Conservation (phyloP, 257 asterid genomes). For the Plantago major region DNA sequence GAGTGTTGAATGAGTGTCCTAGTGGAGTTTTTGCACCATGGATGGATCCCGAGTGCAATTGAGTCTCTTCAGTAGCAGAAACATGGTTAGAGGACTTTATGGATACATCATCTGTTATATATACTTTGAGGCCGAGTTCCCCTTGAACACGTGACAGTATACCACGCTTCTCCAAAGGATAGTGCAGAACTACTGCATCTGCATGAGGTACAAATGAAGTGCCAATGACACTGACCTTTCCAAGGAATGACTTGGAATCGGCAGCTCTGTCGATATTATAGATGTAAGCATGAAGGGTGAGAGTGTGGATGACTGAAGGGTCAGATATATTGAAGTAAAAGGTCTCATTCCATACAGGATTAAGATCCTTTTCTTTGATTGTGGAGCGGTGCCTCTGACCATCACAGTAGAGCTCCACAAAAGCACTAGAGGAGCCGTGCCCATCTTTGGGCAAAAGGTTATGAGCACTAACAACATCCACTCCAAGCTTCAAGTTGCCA, state of each 20-base stretch:
- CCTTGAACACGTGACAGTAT: conserved; percentile 75
- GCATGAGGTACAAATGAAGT: conserved; percentile 48
- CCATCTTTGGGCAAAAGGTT: conserved; percentile 95
- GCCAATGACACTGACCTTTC: conserved; percentile 69
- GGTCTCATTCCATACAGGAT: conserved; percentile 81
- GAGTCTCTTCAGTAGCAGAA: conserved; percentile 21
- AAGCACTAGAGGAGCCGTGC: conserved; percentile 78
- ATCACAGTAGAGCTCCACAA: conserved; percentile 69
- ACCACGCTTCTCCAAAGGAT: conserved; percentile 90
- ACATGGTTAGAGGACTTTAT: conserved; percentile 18
- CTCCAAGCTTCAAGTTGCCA: conserved; percentile 27
- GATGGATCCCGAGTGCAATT: conserved; percentile 20
- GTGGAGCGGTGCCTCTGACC: conserved; percentile 56
- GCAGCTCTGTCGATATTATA: conserved; percentile 58
- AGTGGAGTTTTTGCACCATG: conserved; percentile 28
- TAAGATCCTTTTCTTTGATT: conserved; percentile 61
- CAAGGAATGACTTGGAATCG: conserved; percentile 65
- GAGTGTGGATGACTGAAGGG: conserved; percentile 36
- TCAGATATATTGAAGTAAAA: conserved; percentile 51
- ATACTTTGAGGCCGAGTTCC: conserved; percentile 48
- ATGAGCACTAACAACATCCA: conserved; percentile 71
- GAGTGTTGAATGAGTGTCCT: conserved; percentile 67
- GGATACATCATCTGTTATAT: neutral
- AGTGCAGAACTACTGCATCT: conserved; percentile 55
- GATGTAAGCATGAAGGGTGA: conserved; percentile 48